These are phyloP conservation scores for Phaeosphaeriaceae sp. DNA, from an alignment of 2,329 filamentous ascomycete genomes.

Conservation along the genomic window DNA sequence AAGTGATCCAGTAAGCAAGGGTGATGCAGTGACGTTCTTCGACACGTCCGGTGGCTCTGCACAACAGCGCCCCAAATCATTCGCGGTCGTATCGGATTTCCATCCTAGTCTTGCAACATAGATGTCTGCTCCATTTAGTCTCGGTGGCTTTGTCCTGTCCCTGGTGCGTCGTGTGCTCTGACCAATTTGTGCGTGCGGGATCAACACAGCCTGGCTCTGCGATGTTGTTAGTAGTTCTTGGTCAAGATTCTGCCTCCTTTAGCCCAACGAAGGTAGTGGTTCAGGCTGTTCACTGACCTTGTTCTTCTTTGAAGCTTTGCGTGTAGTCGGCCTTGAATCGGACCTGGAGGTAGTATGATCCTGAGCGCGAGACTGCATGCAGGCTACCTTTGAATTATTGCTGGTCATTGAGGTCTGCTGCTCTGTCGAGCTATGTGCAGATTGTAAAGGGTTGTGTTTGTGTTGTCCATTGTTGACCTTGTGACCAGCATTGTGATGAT, in stretches of 20 bases:
- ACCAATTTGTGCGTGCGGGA: conserved; percentile 36
- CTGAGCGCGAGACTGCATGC: neutral
- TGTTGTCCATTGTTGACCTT: conserved; percentile 38
- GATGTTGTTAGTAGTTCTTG: neutral
- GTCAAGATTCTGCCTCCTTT: neutral
- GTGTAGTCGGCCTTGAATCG: neutral
- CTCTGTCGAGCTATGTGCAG: conserved; percentile 19
- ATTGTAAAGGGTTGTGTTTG: conserved; percentile 22
- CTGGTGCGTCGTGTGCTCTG: conserved; percentile 28
- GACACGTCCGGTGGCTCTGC: neutral
- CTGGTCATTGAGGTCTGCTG: neutral
- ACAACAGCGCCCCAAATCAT: conserved; percentile 6
- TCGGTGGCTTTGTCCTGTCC: conserved; percentile 56
- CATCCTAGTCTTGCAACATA: conserved; percentile 58
- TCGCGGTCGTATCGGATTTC: neutral
- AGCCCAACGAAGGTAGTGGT: neutral
- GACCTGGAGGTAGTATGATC: neutral
- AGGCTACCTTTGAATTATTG: neutral
- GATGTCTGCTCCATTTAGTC: conserved; percentile 59
- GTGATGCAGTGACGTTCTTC: neutral
- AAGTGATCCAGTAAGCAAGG: conserved; percentile 46
- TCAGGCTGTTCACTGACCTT: neutral
- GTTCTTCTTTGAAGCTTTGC: neutral
- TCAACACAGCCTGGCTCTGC: conserved; percentile 28
- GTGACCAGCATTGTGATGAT: conserved; percentile 34